phyloP scores from a whole-genome alignment of 108 stramenopile genomes.

The Aurantiochytrium sp. region DNA sequence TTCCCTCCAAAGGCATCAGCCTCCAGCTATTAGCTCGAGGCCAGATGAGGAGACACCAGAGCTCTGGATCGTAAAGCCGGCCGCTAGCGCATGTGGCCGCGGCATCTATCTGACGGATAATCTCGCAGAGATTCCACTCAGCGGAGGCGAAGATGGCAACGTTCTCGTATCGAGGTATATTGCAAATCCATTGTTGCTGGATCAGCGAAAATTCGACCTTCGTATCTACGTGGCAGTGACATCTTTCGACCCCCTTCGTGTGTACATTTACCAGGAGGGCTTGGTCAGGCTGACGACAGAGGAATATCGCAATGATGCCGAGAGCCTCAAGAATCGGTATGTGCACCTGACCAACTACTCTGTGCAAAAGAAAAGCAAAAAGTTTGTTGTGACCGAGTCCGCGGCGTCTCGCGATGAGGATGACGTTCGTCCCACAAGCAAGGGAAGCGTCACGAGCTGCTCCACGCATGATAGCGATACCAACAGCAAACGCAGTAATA shows the following conservation, averaged over 20 bases:
- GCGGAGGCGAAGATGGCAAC: conserved; percentile 25
- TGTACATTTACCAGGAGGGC: conserved; percentile 31
- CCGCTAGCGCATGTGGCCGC: conserved; percentile 42
- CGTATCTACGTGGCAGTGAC: conserved; percentile 51
- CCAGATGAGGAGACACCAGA: not conserved
- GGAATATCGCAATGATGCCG: not conserved
- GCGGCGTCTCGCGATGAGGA: not conserved
- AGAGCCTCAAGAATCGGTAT: not conserved
- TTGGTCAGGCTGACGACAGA: conserved; percentile 19
- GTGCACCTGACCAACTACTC: conserved; percentile 60
- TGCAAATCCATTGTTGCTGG: conserved; percentile 38
- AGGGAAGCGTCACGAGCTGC: too few species aligned
- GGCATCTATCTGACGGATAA: conserved; percentile 40
- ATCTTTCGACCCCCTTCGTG: conserved; percentile 35
- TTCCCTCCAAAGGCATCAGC: not conserved
- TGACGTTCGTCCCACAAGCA: not conserved
- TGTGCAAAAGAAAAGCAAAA: conserved; percentile 47
- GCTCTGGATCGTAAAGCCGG: conserved; percentile 44
- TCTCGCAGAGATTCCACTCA: not conserved
- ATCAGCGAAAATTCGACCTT: conserved; percentile 49
- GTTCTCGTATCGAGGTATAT: conserved; percentile 38
- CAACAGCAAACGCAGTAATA: too few species aligned
- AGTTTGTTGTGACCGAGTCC: conserved; percentile 29
- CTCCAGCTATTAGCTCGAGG: too few species aligned
- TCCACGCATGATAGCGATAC: too few species aligned